These are phyloP conservation scores for Ustilago crameri DNA, from an alignment of 1,284 basidiomycete genomes.

Conservation along the genomic window DNA sequence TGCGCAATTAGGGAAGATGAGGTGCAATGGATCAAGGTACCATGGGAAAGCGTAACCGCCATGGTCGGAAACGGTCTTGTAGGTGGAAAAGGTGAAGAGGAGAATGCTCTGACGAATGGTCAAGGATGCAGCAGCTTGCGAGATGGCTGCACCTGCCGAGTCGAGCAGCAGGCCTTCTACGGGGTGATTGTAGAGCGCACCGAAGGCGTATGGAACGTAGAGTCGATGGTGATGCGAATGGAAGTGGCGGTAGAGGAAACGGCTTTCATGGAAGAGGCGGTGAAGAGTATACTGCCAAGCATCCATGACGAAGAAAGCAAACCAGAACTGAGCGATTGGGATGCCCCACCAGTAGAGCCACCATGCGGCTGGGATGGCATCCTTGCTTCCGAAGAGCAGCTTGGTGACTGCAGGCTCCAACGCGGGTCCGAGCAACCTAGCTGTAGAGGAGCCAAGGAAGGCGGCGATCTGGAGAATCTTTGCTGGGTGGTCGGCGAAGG, in stretches of 20 bases:
- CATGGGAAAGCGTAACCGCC: constrained; percentile 90
- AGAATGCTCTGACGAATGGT: constrained; percentile 80
- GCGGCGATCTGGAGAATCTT: constrained; percentile 35
- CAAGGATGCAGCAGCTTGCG: constrained; percentile 79
- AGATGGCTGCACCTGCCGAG: constrained; percentile 81
- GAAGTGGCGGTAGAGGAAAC: constrained; percentile 88
- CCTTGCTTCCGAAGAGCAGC: constrained; percentile 37
- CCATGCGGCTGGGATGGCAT: constrained; percentile 71
- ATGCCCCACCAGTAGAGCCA: constrained; percentile 94
- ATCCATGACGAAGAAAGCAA: constrained; percentile 91
- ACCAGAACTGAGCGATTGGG: constrained; percentile 79
- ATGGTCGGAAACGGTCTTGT: constrained; percentile 98
- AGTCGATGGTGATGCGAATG: constrained; percentile 96
- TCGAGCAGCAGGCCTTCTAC: constrained; percentile 91
- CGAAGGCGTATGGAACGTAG: constrained; percentile 96
- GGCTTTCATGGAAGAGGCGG: constrained; percentile 89
- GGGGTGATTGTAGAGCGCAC: constrained; percentile 97
- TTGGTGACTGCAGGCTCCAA: constrained; percentile 17
- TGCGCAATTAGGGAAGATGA: constrained; percentile 89
- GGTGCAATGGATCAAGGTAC: constrained; percentile 79
- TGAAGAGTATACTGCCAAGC: constrained; percentile 99
- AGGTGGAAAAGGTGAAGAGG: constrained; percentile 83
- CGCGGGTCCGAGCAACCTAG: constrained; percentile 19
- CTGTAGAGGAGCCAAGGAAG: constrained; percentile 16
- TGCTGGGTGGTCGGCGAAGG: constrained; percentile 71